Evolutionary conservation across 2,329 filamentous ascomycete species (phyloP), one percentile per base, ranked within the genome.

Genomic region (Pseudogymnoascus sp.): DNA sequence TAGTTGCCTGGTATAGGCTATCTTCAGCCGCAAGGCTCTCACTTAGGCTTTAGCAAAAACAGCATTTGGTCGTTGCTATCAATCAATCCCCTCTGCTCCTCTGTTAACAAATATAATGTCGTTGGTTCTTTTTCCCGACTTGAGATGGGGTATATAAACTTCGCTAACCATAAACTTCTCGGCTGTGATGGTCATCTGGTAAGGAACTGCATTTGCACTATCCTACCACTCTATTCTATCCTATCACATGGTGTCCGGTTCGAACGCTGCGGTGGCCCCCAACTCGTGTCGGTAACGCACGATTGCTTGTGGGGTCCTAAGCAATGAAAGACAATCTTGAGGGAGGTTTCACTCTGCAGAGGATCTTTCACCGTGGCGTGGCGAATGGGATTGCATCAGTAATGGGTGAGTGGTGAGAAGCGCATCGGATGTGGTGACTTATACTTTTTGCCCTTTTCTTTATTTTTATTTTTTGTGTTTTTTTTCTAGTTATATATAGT

Each of bases 271-370:
- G 85, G 85, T 84, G 84, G 80, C 64, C 76, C 74, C 77, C 80
- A 83, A 87, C 84, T 87, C 85, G 81, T 80, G 80, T 72, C 81
- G 86, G 86, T 75, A 88, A 81, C 86, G 82, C 79, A 80, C 83
- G 86, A 87, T 81, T 76, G 78, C 80, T 85, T 75, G 76, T 73
- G 78, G 75, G 77, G 77, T 80, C 84, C 76, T 87, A 83, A 86
- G 85, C 82, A 84, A 83, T 86, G 85, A 82, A 84, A 83, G 84
- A 78, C 72, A 88, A 74, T 71, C 85, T 87, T 85, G 80, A 88
- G 86, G 82, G 85, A 87, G 85, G 85, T 64, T 77, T 87, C 83
- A 88, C 85, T 86, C 83, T 86, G 85, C 85, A 88, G 83, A 87
- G 85, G 75, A 75, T 79, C 85, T 81, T 84, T 83, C 84, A 83